phyloP scores from a whole-genome alignment of 2,329 filamentous ascomycete species.

The Cordyceps tenuipes region DNA sequence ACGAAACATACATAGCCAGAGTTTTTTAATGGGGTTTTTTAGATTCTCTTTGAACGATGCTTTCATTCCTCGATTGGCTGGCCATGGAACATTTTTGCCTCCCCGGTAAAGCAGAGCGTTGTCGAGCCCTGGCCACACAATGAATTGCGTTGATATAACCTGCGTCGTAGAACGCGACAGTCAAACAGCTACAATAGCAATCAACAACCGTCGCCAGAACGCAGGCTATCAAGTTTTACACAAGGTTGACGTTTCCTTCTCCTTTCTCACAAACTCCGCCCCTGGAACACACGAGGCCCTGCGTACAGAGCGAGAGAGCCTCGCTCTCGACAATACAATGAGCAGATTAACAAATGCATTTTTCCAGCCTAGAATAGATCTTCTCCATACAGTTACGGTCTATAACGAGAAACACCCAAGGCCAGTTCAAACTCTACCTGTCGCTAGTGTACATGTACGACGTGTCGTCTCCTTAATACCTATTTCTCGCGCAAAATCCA shows the following conservation, averaged over 20 bases:
- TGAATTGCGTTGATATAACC: too few relatives aligned
- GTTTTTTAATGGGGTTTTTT: not conserved
- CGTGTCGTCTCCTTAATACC: slow-evolving; percentile 18
- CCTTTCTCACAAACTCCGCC: too few relatives aligned
- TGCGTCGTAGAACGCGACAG: not conserved
- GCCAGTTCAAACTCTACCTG: slow-evolving; percentile 32
- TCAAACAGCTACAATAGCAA: not conserved
- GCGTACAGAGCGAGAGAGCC: too few relatives aligned
- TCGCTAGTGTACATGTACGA: slow-evolving; percentile 45
- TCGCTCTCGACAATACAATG: not conserved
- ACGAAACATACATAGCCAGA: not conserved
- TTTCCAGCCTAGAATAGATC: slow-evolving; percentile 33
- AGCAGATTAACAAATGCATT: slow-evolving; percentile 21
- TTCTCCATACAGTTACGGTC: slow-evolving; percentile 33
- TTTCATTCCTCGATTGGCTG: not conserved
- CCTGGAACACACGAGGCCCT: too few relatives aligned
- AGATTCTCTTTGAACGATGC: too few relatives aligned
- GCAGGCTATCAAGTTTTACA: too few relatives aligned
- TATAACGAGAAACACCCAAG: slow-evolving; percentile 37
- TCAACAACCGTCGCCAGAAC: too few relatives aligned
- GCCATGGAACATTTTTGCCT: too few relatives aligned
- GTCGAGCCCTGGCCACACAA: too few relatives aligned
- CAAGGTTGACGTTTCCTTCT: too few relatives aligned
- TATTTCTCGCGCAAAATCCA: slow-evolving; percentile 11
- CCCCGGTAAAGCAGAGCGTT: not conserved